A percentile compares a stretch with the other conserved stretches of the same genome.
Conservation (phyloP, 148 eudicot genomes). For the Rhododendron ovatum region DNA sequence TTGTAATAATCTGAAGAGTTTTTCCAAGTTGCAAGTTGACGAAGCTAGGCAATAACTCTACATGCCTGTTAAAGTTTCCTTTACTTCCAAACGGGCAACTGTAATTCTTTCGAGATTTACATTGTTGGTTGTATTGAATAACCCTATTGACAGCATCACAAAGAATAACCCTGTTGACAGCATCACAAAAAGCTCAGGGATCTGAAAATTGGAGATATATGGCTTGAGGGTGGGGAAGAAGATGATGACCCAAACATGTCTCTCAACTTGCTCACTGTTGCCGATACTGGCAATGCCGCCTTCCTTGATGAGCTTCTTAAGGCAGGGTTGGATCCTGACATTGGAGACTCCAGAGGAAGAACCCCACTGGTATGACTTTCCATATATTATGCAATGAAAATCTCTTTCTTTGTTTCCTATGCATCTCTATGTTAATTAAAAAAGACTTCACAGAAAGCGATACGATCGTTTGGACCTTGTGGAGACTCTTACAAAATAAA, state of each 20-base stretch:
- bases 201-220: slow-evolving; percentile 36
- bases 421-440: background rate
- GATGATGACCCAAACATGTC: slow-evolving; percentile 45
- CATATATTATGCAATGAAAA: background rate
- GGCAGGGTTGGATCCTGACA: slow-evolving; percentile 41
- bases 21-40: background rate
- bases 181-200: slow-evolving; percentile 51
- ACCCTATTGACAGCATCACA: slow-evolving; percentile 42
- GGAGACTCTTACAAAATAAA: too few relatives aligned
- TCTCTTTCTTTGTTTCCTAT: background rate
- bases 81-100: background rate
- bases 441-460: background rate
- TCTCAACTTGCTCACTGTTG: slow-evolving; percentile 40
- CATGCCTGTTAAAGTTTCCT: background rate
- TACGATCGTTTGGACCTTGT: too few relatives aligned
- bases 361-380: slow-evolving; percentile 36
- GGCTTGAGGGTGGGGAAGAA: slow-evolving; percentile 36
- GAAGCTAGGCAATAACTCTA: background rate
- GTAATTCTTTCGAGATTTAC: background rate
- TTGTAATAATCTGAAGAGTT: background rate
- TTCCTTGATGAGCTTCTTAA: slow-evolving; percentile 52
- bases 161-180: slow-evolving; percentile 20
- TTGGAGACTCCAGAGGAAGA: slow-evolving; percentile 41
- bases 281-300: slow-evolving; percentile 46
- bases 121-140: background rate